Conservation (phyloP, 1,284 basidiomycete genomes). For the Spongiforma sp. region DNA sequence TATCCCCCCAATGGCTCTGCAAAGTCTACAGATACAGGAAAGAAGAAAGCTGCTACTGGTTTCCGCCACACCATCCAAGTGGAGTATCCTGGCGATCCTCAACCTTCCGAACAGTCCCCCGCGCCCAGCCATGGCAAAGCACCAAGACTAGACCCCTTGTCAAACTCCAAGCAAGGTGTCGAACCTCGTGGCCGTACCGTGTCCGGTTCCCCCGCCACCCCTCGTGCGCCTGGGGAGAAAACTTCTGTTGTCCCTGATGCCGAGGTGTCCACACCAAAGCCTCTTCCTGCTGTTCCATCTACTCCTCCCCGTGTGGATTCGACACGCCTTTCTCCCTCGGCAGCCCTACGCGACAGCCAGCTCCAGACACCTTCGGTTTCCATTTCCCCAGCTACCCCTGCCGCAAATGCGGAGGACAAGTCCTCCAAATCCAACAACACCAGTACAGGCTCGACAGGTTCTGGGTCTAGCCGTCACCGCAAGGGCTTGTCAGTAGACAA, state of each 20-base stretch:
- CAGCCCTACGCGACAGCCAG: conserved; percentile 31
- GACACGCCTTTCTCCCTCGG: conserved; percentile 20
- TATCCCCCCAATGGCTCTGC: conserved; percentile 23
- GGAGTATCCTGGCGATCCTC: conserved; percentile 69
- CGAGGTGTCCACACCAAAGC: conserved; percentile 14
- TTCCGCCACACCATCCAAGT: conserved; percentile 91
- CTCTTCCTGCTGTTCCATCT: conserved; percentile 30
- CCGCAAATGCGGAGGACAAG: conserved; percentile 42
- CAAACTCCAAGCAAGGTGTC: conserved; percentile 19
- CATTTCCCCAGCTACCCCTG: conserved; percentile 56
- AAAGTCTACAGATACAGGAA: conserved; percentile 40
- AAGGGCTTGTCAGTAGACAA: conserved; percentile 76
- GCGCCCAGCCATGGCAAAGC: conserved; percentile 28
- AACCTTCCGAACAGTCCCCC: conserved; percentile 25
- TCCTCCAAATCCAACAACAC: conserved; percentile 39
- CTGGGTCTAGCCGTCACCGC: conserved; percentile 55
- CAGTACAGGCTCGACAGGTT: conserved; percentile 43
- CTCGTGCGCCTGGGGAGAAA: conserved; percentile 26
- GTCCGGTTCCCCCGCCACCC: conserved; percentile 18
- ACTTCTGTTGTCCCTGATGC: neutral
- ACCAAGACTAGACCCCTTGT: conserved; percentile 18
- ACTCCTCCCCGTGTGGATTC: conserved; percentile 6
- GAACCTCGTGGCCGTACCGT: conserved; percentile 21
- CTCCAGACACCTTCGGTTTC: conserved; percentile 44
- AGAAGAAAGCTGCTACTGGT: conserved; percentile 43